A percentile compares a stretch with the other conserved stretches of the same genome.
phyloP scores from a whole-genome alignment of 2,329 filamentous ascomycete species.

The Claviceps fusiformis region DNA sequence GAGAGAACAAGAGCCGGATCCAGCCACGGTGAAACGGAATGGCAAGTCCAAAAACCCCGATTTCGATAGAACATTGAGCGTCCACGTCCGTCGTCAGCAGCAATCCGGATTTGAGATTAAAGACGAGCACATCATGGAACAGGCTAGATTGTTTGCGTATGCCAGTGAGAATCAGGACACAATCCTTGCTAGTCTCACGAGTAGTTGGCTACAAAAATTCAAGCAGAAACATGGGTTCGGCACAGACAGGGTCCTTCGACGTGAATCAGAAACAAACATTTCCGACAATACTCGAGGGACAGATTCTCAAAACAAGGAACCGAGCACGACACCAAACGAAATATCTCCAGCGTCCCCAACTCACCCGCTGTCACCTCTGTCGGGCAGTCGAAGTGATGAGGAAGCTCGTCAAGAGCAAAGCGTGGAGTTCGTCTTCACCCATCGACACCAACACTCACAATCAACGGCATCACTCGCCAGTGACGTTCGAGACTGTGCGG shows the following conservation, averaged over 20 bases:
- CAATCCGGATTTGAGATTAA: slow-evolving; percentile 60
- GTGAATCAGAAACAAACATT: slow-evolving; percentile 57
- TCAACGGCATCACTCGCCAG: slow-evolving; percentile 21
- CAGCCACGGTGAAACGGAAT: slow-evolving; percentile 49
- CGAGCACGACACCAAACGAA: slow-evolving; percentile 33
- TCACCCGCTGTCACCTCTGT: slow-evolving; percentile 53
- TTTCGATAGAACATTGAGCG: slow-evolving; percentile 79
- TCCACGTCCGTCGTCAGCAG: slow-evolving; percentile 74
- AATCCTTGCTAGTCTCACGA: slow-evolving; percentile 56
- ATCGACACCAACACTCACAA: slow-evolving; percentile 21
- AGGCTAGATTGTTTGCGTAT: slow-evolving; percentile 68
- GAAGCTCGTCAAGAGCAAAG: slow-evolving; percentile 38
- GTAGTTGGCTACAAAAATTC: slow-evolving; percentile 85
- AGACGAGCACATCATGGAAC: slow-evolving; percentile 73
- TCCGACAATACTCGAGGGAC: slow-evolving; percentile 49
- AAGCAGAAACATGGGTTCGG: slow-evolving; percentile 68
- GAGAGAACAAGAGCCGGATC: slow-evolving; percentile 57
- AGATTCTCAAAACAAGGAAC: neutral
- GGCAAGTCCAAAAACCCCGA: slow-evolving; percentile 76
- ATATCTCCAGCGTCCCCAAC: slow-evolving; percentile 63
- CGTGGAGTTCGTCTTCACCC: slow-evolving; percentile 20
- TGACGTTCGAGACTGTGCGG: slow-evolving; percentile 17
- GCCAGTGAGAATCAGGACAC: slow-evolving; percentile 55
- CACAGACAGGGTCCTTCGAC: slow-evolving; percentile 34
- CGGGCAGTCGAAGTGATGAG: slow-evolving; percentile 56